Percentiles rank a stretch among this genome's conserved stretches.
Conservation (phyloP, 2,329 filamentous ascomycete genomes). For the Fusarium mundagurra region DNA sequence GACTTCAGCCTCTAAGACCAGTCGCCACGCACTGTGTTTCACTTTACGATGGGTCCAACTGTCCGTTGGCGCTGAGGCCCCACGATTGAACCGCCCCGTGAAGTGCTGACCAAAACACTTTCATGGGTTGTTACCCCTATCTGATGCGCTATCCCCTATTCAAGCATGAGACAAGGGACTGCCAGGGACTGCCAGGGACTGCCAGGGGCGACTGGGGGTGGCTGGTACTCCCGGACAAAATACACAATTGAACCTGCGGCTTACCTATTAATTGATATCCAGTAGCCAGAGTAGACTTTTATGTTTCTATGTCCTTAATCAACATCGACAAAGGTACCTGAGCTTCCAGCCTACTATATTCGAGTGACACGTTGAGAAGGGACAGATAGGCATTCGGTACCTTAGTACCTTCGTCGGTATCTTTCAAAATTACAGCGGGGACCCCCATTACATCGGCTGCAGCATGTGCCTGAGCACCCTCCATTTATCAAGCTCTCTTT, state of each 20-base stretch:
- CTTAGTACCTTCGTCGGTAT: background rate
- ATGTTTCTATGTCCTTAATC: slow-evolving; percentile 6
- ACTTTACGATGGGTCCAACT: slow-evolving; percentile 20
- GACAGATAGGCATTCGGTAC: background rate
- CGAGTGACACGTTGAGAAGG: slow-evolving; percentile 14
- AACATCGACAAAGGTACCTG: background rate
- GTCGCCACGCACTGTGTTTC: slow-evolving; percentile 37
- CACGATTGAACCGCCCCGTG: slow-evolving; percentile 3
- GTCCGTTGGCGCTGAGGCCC: slow-evolving; percentile 26
- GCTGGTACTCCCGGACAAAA: background rate
- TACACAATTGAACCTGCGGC: background rate
- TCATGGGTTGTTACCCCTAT: slow-evolving; percentile 36
- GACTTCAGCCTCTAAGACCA: slow-evolving; percentile 2
- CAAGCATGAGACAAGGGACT: slow-evolving; percentile 30
- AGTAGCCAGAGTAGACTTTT: background rate
- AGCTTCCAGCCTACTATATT: background rate
- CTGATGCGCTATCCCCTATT: slow-evolving; percentile 38
- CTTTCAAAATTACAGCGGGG: background rate
- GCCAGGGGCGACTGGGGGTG: slow-evolving; percentile 32
- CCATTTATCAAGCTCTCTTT: slow-evolving; percentile 29
- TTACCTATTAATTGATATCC: slow-evolving; percentile 4
- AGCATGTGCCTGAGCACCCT: slow-evolving; percentile 28
- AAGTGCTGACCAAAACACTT: slow-evolving; percentile 29
- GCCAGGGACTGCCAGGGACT: slow-evolving; percentile 35
- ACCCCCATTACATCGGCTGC: slow-evolving; percentile 23